Percentiles rank a stretch among this genome's conserved stretches.
phyloP scores from a whole-genome alignment of 2,329 filamentous ascomycete species.

The Hymenoscyphus infarciens region DNA sequence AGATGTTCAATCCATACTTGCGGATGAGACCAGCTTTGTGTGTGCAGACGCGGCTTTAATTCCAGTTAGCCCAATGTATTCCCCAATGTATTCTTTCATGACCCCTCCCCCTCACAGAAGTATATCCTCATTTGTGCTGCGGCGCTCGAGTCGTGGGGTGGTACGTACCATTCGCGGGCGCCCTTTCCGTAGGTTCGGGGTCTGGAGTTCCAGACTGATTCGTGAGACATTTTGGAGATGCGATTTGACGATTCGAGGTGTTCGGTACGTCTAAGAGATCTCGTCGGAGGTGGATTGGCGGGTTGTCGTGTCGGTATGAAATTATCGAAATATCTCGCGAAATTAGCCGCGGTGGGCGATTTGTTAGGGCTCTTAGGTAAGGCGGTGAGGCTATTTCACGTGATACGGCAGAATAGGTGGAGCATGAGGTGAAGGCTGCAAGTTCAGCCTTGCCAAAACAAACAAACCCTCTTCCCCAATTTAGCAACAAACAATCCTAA shows the following conservation, averaged over 20 bases:
- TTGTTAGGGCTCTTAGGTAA: conserved; percentile 4
- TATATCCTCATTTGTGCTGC: neutral
- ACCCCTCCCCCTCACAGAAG: neutral
- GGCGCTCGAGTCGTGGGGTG: neutral
- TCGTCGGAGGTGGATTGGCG: conserved; percentile 5
- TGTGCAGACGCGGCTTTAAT: conserved; percentile 72
- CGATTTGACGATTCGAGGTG: conserved; percentile 6
- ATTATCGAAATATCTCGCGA: conserved; percentile 12
- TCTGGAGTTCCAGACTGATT: conserved; percentile 99
- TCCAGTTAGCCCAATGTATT: conserved; percentile 16
- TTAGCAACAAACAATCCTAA: neutral
- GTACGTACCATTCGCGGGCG: conserved; percentile 81
- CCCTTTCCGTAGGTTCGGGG: conserved; percentile 97
- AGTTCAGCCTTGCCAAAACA: conserved; percentile 1
- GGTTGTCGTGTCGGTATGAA: conserved; percentile 9
- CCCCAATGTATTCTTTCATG: no score
- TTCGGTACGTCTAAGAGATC: conserved; percentile 6
- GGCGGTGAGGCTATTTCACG: conserved; percentile 7
- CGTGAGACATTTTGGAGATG: conserved; percentile 69
- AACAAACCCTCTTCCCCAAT: neutral
- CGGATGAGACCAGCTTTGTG: conserved; percentile 99
- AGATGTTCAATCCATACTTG: conserved; percentile 96
- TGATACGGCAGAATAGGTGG: conserved; percentile 5
- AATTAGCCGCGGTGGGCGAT: conserved; percentile 5
- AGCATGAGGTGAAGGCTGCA: neutral